Percentiles rank a stretch among this genome's conserved stretches.
Conservation (phyloP, 73 alveolate species). For the Paramecium sexaurelia region DNA sequence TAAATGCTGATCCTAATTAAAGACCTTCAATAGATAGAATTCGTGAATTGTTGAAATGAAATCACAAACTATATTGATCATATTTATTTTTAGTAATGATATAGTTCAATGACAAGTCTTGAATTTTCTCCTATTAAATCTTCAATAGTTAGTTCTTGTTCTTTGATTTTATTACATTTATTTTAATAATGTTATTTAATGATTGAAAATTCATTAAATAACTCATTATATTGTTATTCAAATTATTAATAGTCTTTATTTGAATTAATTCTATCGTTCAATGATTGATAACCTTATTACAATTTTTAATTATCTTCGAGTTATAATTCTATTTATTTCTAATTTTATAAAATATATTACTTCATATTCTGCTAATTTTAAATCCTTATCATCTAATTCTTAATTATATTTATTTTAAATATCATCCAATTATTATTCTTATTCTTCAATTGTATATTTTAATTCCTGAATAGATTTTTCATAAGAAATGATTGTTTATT, state of each 20-base stretch:
- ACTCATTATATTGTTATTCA: background rate
- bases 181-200: background rate
- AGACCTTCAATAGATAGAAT: background rate
- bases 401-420: background rate
- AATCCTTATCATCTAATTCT: background rate
- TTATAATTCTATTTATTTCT: background rate
- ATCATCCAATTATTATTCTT: slow-evolving; percentile 8
- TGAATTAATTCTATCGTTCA: background rate
- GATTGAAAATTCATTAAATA: background rate
- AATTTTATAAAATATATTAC: background rate
- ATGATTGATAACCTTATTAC: background rate
- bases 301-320: background rate
- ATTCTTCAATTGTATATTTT: background rate
- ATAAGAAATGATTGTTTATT: background rate
- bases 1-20: slow-evolving; percentile 76
- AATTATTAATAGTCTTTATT: background rate
- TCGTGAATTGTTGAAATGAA: background rate
- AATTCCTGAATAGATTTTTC: background rate
- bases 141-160: background rate
- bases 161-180: slow-evolving; percentile 23
- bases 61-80: background rate
- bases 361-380: background rate
- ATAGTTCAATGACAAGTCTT: background rate
- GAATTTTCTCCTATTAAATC: background rate
- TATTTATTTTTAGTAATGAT: background rate